Conservation (phyloP, 2,329 filamentous ascomycete species). For the Uncinocarpus reesii region DNA sequence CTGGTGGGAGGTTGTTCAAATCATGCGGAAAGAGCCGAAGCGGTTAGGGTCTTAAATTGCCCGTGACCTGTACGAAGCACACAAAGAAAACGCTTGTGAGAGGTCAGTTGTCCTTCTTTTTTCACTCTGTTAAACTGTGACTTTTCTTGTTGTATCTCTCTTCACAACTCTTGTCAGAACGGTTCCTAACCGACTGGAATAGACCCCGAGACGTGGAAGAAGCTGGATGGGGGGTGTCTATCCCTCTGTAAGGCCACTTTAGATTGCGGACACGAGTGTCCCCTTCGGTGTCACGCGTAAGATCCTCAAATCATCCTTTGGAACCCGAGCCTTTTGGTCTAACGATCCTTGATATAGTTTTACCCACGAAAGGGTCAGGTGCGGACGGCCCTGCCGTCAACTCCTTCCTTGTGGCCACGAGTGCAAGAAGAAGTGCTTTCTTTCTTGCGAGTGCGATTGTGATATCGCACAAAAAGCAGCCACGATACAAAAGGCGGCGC, state of each 20-base stretch:
- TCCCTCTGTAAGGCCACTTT: slow-evolving; percentile 36
- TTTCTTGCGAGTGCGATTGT: slow-evolving; percentile 27
- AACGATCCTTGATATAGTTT: slow-evolving; percentile 24
- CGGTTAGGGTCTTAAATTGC: slow-evolving; percentile 46
- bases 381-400: slow-evolving; percentile 26
- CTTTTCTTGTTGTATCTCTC: neutral
- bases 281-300: slow-evolving; percentile 45
- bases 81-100: slow-evolving; percentile 42
- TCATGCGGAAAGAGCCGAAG: slow-evolving; percentile 29
- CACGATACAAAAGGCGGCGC: neutral
- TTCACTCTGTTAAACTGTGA: slow-evolving; percentile 9
- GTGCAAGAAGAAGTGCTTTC: slow-evolving; percentile 28
- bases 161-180: neutral
- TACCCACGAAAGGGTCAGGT: slow-evolving; percentile 30
- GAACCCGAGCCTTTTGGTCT: neutral
- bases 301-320: slow-evolving; percentile 15
- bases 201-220: slow-evolving; percentile 46
- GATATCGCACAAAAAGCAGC: neutral
- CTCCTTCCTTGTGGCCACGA: slow-evolving; percentile 32
- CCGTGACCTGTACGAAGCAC: slow-evolving; percentile 56
- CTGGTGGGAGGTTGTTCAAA: slow-evolving; percentile 43
- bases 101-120: slow-evolving; percentile 21
- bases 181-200: slow-evolving; percentile 4
- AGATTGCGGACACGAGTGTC: slow-evolving; percentile 46
- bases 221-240: slow-evolving; percentile 45